A percentile compares a stretch with the other conserved stretches of the same genome.
Evolutionary conservation across 2,329 filamentous ascomycete species (phyloP).

Genomic region (Ophiosphaerella narmari): DNA sequence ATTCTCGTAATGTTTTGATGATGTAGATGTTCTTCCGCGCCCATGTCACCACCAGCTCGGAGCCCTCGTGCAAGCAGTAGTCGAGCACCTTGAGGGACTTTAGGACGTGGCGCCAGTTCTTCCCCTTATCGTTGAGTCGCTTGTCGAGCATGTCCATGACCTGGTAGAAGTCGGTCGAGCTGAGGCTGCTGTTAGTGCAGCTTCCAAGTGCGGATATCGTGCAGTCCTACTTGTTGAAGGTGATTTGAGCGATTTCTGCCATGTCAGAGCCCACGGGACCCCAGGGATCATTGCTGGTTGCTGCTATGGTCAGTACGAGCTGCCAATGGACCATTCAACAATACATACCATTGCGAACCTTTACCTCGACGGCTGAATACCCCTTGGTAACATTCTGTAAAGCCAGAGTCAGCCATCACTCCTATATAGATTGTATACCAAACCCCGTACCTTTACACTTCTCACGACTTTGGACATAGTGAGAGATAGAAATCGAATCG

Average conservation of each 20-base stretch:
- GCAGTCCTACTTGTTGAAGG: slow-evolving; percentile 85
- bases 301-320: slow-evolving; percentile 56
- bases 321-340: slow-evolving; percentile 1
- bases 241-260: slow-evolving; percentile 97
- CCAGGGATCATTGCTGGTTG: slow-evolving; percentile 98
- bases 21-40: slow-evolving; percentile 97
- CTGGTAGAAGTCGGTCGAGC: slow-evolving; percentile 96
- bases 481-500: slow-evolving; percentile 8
- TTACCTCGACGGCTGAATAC: slow-evolving; percentile 94
- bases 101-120: slow-evolving; percentile 98
- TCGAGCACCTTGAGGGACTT: slow-evolving; percentile 98
- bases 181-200: slow-evolving; percentile 48
- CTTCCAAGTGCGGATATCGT: slow-evolving; percentile 1
- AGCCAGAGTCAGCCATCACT: background rate
- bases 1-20: slow-evolving; percentile 97
- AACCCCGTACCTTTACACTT: slow-evolving; percentile 72
- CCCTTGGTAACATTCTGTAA: slow-evolving; percentile 89
- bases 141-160: slow-evolving; percentile 99
- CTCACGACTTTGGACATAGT: slow-evolving; percentile 96
- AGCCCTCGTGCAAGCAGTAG: slow-evolving; percentile 97
- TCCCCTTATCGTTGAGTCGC: slow-evolving; percentile 97
- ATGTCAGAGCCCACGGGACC: slow-evolving; percentile 97
- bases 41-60: slow-evolving; percentile 96
- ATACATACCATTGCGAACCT: slow-evolving; percentile 63
- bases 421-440: background rate